Evolutionary conservation across 805 yeast genomes (phyloP), one percentile per base, ranked within the genome.

Genomic region (Wickerhamomyces ciferrii): DNA sequence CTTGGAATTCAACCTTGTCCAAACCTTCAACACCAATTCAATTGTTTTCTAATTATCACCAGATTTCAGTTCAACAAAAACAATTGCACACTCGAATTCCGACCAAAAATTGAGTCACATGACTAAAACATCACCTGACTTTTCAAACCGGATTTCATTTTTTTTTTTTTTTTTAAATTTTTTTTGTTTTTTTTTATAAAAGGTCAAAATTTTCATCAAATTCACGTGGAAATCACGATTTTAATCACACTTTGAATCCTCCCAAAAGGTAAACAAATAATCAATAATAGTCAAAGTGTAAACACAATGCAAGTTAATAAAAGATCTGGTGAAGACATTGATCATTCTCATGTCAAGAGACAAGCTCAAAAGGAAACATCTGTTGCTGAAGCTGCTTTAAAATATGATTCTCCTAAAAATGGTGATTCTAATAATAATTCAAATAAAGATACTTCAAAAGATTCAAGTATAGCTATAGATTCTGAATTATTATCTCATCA

Each of bases 141-240:
- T n/a, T n/a, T n/a, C n/a, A n/a, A n/a, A n/a, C n/a, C n/a, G n/a
- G n/a, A n/a, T n/a, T n/a, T n/a, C n/a, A n/a, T n/a, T n/a, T n/a
- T n/a, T n/a, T n/a, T n/a, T n/a, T n/a, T n/a, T n/a, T n/a, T n/a
- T n/a, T n/a, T n/a, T n/a, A n/a, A n/a, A n/a, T n/a, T n/a, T n/a
- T n/a, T n/a, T n/a, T n/a, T n/a, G n/a, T n/a, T n/a, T n/a, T n/a
- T n/a, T n/a, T n/a, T n/a, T n/a, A n/a, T n/a, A n/a, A n/a, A n/a
- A n/a, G n/a, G n/a, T 44, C 15, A n/a, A 41, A 35, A 3, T 11
- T 39, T 15, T 41, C 21, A 23, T 15, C 17, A 40, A 38, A 2
- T 35, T 56, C 63, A 59, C 63, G 63, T 59, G 63, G 55, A 44
- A 27, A 51, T 53, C 52, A 53, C 54, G 52, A 49, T 49, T 34